These are phyloP conservation scores for Tetracladium maxilliforme DNA, from an alignment of 2,329 filamentous ascomycete species.

Conservation along the genomic window DNA sequence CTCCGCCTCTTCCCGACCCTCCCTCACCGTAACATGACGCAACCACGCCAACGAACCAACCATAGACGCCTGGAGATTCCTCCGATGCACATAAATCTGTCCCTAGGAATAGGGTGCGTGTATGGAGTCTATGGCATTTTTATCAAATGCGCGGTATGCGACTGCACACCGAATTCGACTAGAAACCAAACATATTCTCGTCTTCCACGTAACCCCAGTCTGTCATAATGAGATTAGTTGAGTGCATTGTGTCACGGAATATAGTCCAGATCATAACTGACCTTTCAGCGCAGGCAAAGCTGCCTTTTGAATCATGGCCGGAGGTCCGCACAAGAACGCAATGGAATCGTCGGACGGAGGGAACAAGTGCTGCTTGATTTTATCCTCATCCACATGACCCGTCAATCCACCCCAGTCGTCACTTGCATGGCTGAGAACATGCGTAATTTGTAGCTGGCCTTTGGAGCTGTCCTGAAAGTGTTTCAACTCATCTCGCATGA, in stretches of 20 bases:
- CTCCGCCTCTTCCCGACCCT: no score
- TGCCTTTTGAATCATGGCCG: slow-evolving; percentile 33
- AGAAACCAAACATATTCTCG: slow-evolving; percentile 27
- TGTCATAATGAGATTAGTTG: no score
- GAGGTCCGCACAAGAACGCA: slow-evolving; percentile 32
- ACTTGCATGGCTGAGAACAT: slow-evolving; percentile 28
- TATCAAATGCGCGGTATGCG: no score
- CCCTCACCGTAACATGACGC: no score
- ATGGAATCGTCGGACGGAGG: slow-evolving; percentile 22
- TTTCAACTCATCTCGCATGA: slow-evolving; percentile 26
- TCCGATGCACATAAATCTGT: no score
- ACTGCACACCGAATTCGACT: no score
- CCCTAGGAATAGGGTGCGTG: no score
- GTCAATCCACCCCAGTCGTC: slow-evolving; percentile 27
- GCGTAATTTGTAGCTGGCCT: slow-evolving; percentile 25
- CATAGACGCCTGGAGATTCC: no score
- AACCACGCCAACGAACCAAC: no score
- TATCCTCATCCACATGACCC: slow-evolving; percentile 25
- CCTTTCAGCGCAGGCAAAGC: slow-evolving; percentile 28
- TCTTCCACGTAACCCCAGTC: slow-evolving; percentile 27
- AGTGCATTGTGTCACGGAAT: no score
- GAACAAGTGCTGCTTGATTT: slow-evolving; percentile 24
- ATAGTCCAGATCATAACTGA: slow-evolving; percentile 5
- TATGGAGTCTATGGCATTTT: no score
- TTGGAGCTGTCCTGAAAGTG: slow-evolving; percentile 18